Base-by-base conservation (phyloP, 75 land plant genomes). In the Isoetes taiwanensis region DNA sequence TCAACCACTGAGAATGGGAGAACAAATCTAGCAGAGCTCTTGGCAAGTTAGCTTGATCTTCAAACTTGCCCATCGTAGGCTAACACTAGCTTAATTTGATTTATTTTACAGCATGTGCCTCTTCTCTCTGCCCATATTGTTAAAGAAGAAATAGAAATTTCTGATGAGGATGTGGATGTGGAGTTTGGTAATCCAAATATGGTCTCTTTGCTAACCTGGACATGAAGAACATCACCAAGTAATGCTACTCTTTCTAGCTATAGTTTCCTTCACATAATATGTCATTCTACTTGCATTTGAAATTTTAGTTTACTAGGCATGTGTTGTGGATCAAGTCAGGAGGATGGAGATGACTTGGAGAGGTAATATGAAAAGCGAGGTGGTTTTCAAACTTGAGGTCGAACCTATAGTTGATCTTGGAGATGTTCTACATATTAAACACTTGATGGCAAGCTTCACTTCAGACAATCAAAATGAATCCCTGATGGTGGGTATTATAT, bases 141-240 rank as follows among this genome's bases (percentile, higher is more conserved):
- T 0, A 88, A 86, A 3, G 84, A 79, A 4, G 96, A 94, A 24
- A 37, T 88, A 19, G 72, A 88, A 21, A 64, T 88, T 0, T 88
- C 96, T 27, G 96, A 94, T 19, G 90, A 84, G n/a, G n/a, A n/a
- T n/a, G n/a, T n/a, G 64, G 99, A 94, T 54, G 3, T 88, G 25
- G 70, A 75, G 8, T 88, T 78, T 41, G 58, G 84, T 17, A 32
- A 38, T 17, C 53, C 66, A 33, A 79, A 94, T 52, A 37, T n/a
- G 76, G 71, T 5, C 82, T 81, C 43, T 69, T 88, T 21, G 66
- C 70, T 19, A 46, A 54, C 39, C 41, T 94, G 32, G 90, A 94
- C 64, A 88, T 84, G 21, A 33, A 69, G 1, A 55, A 73, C 30
- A 88, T 94, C 57, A 78, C 72, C 72, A 84, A 73, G 99, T 88